Base-by-base conservation (phyloP, 495 filamentous ascomycete species). In the Tuber indicum region DNA sequence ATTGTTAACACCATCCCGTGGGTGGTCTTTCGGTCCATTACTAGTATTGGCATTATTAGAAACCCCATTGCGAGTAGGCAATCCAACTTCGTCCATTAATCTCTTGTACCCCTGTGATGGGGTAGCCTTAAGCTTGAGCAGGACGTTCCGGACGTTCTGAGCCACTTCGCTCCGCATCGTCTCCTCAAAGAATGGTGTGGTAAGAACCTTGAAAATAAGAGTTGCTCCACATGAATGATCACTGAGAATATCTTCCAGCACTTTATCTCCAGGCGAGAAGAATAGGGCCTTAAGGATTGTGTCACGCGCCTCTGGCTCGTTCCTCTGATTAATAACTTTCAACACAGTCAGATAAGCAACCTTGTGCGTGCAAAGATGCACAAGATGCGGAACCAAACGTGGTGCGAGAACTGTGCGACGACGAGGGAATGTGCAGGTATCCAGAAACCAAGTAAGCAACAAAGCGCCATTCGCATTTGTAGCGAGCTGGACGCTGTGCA, bases 311-410 rank as follows among this genome's bases (percentile, higher is more conserved):
- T 97, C 95, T 3, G 92, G 88, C 86, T 99, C 96, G 71, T 95
- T 93, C 81, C 94, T 93, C 84, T 99, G 96, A 85, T 99, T 99
- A 85, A 99, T 97, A 47, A 98, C 94, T 87, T 99, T 99, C 73
- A 99, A 86, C 32, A 99, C 96, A 3, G 96, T 99, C 76, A 98
- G 87, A 80, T 98, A 99, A 0, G 96, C 96, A 77, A 99, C 96
- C 87, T 99, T 99, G 86, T 99, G 96, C 0, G 96, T 98, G 87
- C 96, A 98, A 10, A 99, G 89, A 83, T 97, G 94, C 45, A 97
- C 95, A n/a, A 99, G 87, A 80, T 98, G 94, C 72, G 96, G 95
- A 70, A 99, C 93, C 44, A 99, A 91, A 82, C 94, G 89, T 46
- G 96, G 96, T 44, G 96, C 94, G 42, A 99, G 90, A 36, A 98